Evolutionary conservation across 352 stramenopile genomes (phyloP), one percentile per base, ranked within the genome.

Genomic region (Globisporangium sylvaticum): DNA sequence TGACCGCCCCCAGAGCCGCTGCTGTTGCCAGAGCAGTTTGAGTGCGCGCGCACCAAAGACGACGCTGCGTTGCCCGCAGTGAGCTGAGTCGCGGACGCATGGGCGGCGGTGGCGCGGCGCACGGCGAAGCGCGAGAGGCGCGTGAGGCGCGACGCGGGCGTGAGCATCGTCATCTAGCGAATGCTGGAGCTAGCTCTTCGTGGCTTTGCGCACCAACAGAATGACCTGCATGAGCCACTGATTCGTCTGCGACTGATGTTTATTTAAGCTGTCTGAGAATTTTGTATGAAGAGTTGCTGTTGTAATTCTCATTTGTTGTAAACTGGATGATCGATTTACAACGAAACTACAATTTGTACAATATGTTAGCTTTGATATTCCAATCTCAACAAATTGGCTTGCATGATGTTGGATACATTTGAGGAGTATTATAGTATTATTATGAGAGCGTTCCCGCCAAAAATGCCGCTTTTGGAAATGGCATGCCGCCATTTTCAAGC

Each of bases 21-120:
- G 52, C 54, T 63, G 24, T 71, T 59, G 42, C 71, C 62, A 10
- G 62, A 78, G 59, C 61, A 69, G 44, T 64, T 75, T 20, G 78
- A 82, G 62, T 87, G 70, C 56, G 53, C 58, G 64, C 62, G 67
- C 64, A 69, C 14, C 8, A 31, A 20, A 20, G n/a, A 34, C 10
- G n/a, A 18, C 31, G 32, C 20, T 4, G 42, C 54, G n/a, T 34
- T 25, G 29, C 22, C 27, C 27, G 12, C 10, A 27, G 15, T 12
- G 27, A 39, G 27, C 18, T 59, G 54, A n/a, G 56, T n/a, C 0
- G 50, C 57, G 12, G 31, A 6, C 0, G 20, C 31, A 1, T 32
- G 27, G 10, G 10, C 27, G 32, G 10, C 27, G 14, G 58, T 25
- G 14, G 24, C n/a, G 15, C 58, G 57, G 6, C 25, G 57, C 25